phyloP scores from a whole-genome alignment of 495 filamentous ascomycete genomes.

The Aspergillus heteromorphus region DNA sequence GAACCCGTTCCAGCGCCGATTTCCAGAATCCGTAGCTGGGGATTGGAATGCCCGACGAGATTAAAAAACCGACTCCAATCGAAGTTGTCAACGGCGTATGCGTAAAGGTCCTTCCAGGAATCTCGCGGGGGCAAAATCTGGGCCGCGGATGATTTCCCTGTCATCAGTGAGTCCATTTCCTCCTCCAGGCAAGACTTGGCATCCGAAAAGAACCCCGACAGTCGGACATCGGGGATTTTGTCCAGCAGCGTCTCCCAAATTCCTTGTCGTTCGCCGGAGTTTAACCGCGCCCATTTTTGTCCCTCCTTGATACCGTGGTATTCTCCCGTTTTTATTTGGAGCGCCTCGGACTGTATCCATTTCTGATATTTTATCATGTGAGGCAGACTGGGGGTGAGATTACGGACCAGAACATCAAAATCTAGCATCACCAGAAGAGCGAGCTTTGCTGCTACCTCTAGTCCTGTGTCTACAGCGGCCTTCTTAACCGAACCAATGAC shows the following conservation, averaged over 20 bases:
- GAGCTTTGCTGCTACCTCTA: neutral
- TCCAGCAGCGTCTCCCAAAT: neutral
- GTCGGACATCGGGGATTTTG: neutral
- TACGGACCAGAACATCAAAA: neutral
- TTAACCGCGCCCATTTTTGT: neutral
- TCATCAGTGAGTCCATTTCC: neutral
- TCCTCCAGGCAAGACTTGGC: neutral
- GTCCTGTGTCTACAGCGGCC: neutral
- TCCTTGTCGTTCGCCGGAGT: neutral
- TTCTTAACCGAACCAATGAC: neutral
- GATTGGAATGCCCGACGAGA: neutral
- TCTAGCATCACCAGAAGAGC: neutral
- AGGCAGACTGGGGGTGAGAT: neutral
- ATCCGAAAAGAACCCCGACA: neutral
- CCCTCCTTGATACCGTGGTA: neutral
- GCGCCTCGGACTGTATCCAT: neutral
- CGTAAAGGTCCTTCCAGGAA: neutral
- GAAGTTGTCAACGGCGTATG: neutral
- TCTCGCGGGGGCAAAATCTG: neutral
- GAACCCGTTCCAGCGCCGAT: constrained; percentile 8
- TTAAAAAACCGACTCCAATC: neutral
- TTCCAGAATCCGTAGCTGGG: neutral
- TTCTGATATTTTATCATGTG: neutral
- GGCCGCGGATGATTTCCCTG: neutral
- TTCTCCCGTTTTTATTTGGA: neutral